Conservation (phyloP, 176 grass and related monocot species). For the Puya raimondii region DNA sequence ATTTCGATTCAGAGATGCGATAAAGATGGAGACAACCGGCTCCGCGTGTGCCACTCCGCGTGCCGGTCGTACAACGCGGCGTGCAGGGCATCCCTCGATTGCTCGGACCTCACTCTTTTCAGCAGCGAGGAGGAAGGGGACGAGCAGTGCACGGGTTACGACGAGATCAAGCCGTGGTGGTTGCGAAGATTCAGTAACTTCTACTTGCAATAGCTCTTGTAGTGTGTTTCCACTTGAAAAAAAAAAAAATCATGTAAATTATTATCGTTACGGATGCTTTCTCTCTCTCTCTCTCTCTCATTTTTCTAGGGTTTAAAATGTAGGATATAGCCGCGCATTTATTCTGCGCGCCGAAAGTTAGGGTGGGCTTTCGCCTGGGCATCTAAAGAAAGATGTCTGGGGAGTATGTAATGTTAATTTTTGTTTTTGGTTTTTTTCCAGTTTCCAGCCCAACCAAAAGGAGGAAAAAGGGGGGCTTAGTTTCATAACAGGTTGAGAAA, state of each 20-base stretch:
- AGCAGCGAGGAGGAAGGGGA: conserved; percentile 85
- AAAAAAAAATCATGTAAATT: conserved; percentile 38
- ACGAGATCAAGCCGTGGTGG: conserved; percentile 85
- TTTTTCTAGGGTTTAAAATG: conserved; percentile 35
- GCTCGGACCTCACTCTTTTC: conserved; percentile 96
- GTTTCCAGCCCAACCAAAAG: not conserved
- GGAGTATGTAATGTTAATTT: conserved; percentile 1
- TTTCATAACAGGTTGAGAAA: too few species aligned
- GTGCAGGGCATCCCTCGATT: conserved; percentile 83
- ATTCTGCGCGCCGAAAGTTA: conserved; percentile 21
- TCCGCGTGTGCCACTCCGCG: conserved; percentile 92
- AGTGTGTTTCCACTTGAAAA: conserved; percentile 8
- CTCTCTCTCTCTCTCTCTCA: conserved; percentile 19
- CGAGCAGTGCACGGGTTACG: conserved; percentile 89
- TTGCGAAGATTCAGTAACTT: conserved; percentile 42
- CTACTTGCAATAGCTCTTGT: conserved; percentile 26
- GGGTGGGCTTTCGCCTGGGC: conserved; percentile 54
- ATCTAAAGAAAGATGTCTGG: conserved; percentile 69
- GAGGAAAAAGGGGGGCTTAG: not conserved
- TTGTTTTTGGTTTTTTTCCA: not conserved
- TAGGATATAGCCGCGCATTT: conserved; percentile 39
- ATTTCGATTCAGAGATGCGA: conserved; percentile 96
- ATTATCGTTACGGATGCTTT: conserved; percentile 18
- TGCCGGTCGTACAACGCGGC: conserved; percentile 78
- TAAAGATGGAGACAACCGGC: conserved; percentile 87